A percentile compares a stretch with the other conserved stretches of the same genome.
phyloP scores from a whole-genome alignment of 305 asterid species.

The Fraxinus angustifolia region DNA sequence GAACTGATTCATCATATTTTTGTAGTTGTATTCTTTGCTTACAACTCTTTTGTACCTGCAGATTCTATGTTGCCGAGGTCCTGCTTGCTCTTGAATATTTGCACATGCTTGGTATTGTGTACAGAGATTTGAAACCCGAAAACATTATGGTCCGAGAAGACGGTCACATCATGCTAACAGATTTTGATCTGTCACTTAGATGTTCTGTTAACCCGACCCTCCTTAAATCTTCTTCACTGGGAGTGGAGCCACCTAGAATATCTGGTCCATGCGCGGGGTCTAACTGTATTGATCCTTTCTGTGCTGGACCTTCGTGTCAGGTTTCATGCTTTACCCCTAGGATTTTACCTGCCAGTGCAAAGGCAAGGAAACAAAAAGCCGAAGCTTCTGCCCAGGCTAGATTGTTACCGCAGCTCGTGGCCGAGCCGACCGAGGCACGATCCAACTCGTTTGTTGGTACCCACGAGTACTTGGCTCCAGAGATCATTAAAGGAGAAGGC shows the following conservation, averaged over 20 bases:
- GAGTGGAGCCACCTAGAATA: slow-evolving; percentile 61
- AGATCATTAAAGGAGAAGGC: slow-evolving; percentile 90
- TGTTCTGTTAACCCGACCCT: slow-evolving; percentile 87
- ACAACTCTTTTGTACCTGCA: slow-evolving; percentile 27
- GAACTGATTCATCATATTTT: background rate
- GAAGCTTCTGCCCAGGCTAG: slow-evolving; percentile 44
- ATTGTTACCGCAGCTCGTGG: slow-evolving; percentile 77
- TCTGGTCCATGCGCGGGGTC: slow-evolving; percentile 94
- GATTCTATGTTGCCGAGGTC: slow-evolving; percentile 91
- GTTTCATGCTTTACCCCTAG: slow-evolving; percentile 87
- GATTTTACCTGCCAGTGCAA: slow-evolving; percentile 48
- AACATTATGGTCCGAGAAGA: slow-evolving; percentile 86
- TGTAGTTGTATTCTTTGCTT: background rate
- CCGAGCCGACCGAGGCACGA: slow-evolving; percentile 89
- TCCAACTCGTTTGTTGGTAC: slow-evolving; percentile 96
- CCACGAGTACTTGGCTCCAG: slow-evolving; percentile 91
- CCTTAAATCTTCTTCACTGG: slow-evolving; percentile 41
- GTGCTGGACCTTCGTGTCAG: slow-evolving; percentile 76
- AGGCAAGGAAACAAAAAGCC: slow-evolving; percentile 52
- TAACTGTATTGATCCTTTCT: slow-evolving; percentile 88
- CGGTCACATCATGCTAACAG: slow-evolving; percentile 95
- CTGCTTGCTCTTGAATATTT: slow-evolving; percentile 88
- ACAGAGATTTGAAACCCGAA: slow-evolving; percentile 91
- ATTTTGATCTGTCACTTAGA: slow-evolving; percentile 84
- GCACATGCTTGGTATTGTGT: slow-evolving; percentile 93